Conservation (phyloP, 805 yeast species). For the Pichia membranifaciens region DNA sequence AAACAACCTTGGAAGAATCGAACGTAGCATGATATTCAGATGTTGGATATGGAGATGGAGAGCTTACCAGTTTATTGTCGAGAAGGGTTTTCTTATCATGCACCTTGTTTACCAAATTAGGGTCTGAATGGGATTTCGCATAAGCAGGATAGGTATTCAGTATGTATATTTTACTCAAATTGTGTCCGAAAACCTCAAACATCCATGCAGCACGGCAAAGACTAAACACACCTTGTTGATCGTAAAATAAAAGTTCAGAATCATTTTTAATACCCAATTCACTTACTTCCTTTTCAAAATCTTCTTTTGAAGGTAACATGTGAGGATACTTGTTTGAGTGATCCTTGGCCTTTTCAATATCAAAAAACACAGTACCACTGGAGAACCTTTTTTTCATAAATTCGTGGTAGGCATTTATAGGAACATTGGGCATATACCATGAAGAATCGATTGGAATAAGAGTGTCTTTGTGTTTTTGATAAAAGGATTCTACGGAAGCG, state of each 20-base stretch:
- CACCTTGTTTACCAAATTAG: constrained; percentile 21
- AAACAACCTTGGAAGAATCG: constrained; percentile 47
- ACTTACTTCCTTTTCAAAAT: constrained; percentile 49
- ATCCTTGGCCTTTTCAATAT: constrained; percentile 66
- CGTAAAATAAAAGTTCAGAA: constrained; percentile 76
- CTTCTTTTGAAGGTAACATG: constrained; percentile 67
- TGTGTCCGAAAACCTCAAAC: constrained; percentile 71
- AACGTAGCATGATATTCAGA: constrained; percentile 34
- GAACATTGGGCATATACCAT: constrained; percentile 84
- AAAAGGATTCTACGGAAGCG: constrained; percentile 16
- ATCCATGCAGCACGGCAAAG: constrained; percentile 94
- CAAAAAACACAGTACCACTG: constrained; percentile 66
- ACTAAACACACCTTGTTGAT: constrained; percentile 76
- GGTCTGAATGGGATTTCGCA: constrained; percentile 21
- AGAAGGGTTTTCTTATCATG: constrained; percentile 21
- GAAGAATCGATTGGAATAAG: constrained; percentile 73
- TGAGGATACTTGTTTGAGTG: constrained; percentile 68
- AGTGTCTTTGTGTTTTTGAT: constrained; percentile 10
- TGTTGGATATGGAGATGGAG: constrained; percentile 20
- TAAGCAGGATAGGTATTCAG: constrained; percentile 58
- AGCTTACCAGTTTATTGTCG: constrained; percentile 17
- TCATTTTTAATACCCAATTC: constrained; percentile 48
- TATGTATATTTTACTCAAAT: constrained; percentile 44
- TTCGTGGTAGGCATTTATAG: constrained; percentile 54
- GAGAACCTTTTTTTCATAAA: constrained; percentile 50